Evolutionary conservation across 495 filamentous ascomycete species (phyloP), one percentile per base, ranked within the genome.

Genomic region (Xylaria curta): DNA sequence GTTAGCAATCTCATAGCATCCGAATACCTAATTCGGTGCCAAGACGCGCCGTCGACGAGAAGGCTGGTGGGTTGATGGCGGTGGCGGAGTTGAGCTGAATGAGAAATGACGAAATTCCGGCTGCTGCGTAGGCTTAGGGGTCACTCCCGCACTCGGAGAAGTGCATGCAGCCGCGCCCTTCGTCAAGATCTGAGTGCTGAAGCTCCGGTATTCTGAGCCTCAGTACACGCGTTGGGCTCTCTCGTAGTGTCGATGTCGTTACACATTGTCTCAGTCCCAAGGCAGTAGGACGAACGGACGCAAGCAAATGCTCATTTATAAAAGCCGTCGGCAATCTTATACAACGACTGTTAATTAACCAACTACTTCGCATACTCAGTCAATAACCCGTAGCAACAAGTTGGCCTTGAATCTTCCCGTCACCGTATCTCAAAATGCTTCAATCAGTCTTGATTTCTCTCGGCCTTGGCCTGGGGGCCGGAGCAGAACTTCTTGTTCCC

Each of bases 11-110:
- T 28, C 0, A 56, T 56, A 26, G 3, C 24, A 56, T 28, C 3
- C 51, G n/a, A 26, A 56, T 28, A 56, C 26, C 10, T 28, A 24
- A 15, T 54, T 4, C 9, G 51, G 51, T 28, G 9, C 24, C 21
- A 54, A 54, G 51, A 54, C 28, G 2, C 51, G 51, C 9, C 26
- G 24, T 28, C 12, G 9, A 24, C 26, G 10, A 0, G 51, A 5
- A 54, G 5, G 53, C 53, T 10, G 26, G 12, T 56, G 26, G 53
- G 53, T 31, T 31, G 8, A 28, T 44, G 66, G 66, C 26, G 51
- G 66, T 56, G 66, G 66, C 51, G 31, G 36, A 49, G 65, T 53
- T 58, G 66, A 60, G 66, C 66, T 59, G 66, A 60, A 33, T 12
- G 33, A 15, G 13, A 28, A 49, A 28, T 42, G 33, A 68, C 66